Evolutionary conservation across 2,329 filamentous ascomycete genomes (phyloP), one percentile per base, ranked within the genome.

Genomic region (Fusarium staphyleae): DNA sequence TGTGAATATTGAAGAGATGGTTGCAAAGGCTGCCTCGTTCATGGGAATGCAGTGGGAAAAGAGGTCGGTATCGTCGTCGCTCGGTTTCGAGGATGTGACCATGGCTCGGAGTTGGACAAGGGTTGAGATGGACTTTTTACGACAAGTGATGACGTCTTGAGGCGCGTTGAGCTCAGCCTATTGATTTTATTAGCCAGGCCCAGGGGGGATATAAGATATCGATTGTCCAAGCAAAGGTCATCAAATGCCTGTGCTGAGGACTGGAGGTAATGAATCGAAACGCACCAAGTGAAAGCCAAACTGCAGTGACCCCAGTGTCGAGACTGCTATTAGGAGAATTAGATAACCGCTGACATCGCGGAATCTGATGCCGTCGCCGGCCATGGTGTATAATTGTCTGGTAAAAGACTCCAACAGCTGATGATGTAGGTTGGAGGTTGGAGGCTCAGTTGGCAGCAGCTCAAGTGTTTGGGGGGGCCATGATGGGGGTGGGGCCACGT

Each of bases 141-240:
- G 86, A 77, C 95, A 98, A 51, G 90, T 96, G 67, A 99, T 89
- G 68, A 96, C 91, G 79, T 93, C 88, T 81, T 97, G 88, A 8
- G 95, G 95, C 8, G 93, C 91, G 73, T 99, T 99, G 59, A 99
- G 84, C 73, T 98, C 95, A 65, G 92, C 90, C 93, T 73, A 34
- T 43, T 12, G 26, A 46, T 36, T 10, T 15, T 12, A 51, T 55
- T 22, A 63, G 59, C 19, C 45, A 28, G 22, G 34, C 14, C 44
- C 41, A 24, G 22, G 5, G n/a, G 7, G 5, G 22, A 24, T 8
- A 24, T 26, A 10, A 26, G 11, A 7, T n/a, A 40, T 10, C 8
- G 9, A 8, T 40, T 15, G 22, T 14, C 3, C 11, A 40, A 19
- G 22, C 22, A 5, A 3, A 24, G 22, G 22, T 8, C 5, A 24